Conservation (phyloP, 257 asterid species). For the Jacaranda mimosifolia region DNA sequence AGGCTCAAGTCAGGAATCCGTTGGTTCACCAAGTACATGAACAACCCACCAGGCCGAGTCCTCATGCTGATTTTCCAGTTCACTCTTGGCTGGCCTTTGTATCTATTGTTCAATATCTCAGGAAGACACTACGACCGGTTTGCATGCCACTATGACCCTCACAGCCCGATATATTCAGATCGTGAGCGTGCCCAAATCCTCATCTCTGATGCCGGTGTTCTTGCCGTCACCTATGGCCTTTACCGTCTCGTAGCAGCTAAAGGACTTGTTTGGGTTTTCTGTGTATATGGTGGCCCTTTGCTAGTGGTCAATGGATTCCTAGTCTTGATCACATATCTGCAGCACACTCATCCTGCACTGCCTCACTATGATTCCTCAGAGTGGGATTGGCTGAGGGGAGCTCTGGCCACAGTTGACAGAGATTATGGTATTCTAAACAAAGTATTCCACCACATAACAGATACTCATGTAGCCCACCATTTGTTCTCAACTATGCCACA, state of each 20-base stretch:
- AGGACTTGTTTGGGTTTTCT: slow-evolving; percentile 68
- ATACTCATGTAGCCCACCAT: slow-evolving; percentile 88
- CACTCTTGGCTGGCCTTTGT: slow-evolving; percentile 84
- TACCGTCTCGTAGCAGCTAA: slow-evolving; percentile 59
- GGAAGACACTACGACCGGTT: slow-evolving; percentile 76
- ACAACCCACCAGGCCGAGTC: slow-evolving; percentile 77
- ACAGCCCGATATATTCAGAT: slow-evolving; percentile 75
- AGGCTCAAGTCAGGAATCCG: slow-evolving; percentile 53
- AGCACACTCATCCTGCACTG: slow-evolving; percentile 82
- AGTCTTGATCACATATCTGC: slow-evolving; percentile 79
- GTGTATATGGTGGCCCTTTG: slow-evolving; percentile 69
- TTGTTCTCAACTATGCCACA: slow-evolving; percentile 90
- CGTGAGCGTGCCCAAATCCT: slow-evolving; percentile 76
- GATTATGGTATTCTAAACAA: slow-evolving; percentile 79
- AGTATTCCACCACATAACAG: slow-evolving; percentile 81
- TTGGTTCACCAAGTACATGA: slow-evolving; percentile 53
- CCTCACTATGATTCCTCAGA: slow-evolving; percentile 84
- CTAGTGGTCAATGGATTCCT: slow-evolving; percentile 80
- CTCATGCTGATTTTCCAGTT: slow-evolving; percentile 58
- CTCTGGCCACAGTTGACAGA: slow-evolving; percentile 77
- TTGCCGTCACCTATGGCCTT: slow-evolving; percentile 52
- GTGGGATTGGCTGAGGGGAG: slow-evolving; percentile 93
- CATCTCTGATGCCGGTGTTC: slow-evolving; percentile 68
- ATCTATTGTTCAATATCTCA: slow-evolving; percentile 71
- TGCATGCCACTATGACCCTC: slow-evolving; percentile 79